phyloP scores from a whole-genome alignment of 1,284 basidiomycete species.

The Grifola frondosa region DNA sequence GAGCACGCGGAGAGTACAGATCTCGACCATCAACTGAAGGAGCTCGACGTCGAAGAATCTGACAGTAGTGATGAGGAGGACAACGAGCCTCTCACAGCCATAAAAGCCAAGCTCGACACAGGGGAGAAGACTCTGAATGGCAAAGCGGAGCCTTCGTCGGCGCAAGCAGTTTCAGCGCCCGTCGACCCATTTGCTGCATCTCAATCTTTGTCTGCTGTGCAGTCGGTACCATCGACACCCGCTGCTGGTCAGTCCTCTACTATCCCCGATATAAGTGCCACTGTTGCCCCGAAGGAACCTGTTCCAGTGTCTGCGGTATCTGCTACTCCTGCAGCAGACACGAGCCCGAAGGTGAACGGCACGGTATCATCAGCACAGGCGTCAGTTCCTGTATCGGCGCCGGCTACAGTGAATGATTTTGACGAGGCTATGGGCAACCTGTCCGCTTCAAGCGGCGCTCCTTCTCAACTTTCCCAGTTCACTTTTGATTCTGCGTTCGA shows the following conservation, averaged over 20 bases:
- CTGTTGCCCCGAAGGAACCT: constrained; percentile 9
- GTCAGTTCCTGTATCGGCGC: constrained; percentile 15
- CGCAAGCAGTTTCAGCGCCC: constrained; percentile 39
- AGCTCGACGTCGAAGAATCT: constrained; percentile 64
- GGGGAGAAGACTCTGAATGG: too few species aligned
- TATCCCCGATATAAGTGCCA: not conserved
- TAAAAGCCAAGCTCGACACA: constrained; percentile 27
- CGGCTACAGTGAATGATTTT: constrained; percentile 59
- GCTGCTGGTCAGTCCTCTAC: constrained; percentile 1
- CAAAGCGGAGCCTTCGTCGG: constrained; percentile 24
- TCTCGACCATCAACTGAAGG: constrained; percentile 53
- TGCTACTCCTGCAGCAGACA: constrained; percentile 11
- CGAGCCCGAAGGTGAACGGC: constrained; percentile 24
- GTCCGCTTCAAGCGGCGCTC: constrained; percentile 33
- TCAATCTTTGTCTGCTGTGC: constrained; percentile 14
- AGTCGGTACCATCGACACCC: constrained; percentile 8
- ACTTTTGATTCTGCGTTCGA: constrained; percentile 78
- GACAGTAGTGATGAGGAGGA: constrained; percentile 60
- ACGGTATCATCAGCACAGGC: too few species aligned
- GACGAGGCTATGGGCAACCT: constrained; percentile 69
- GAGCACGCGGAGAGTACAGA: constrained; percentile 43
- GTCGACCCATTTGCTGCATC: constrained; percentile 68
- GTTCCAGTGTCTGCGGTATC: constrained; percentile 19
- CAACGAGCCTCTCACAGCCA: constrained; percentile 31
- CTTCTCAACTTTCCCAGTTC: constrained; percentile 41